Base-by-base conservation (phyloP, 106 monocot genomes). In the Cymbidium sinense region DNA sequence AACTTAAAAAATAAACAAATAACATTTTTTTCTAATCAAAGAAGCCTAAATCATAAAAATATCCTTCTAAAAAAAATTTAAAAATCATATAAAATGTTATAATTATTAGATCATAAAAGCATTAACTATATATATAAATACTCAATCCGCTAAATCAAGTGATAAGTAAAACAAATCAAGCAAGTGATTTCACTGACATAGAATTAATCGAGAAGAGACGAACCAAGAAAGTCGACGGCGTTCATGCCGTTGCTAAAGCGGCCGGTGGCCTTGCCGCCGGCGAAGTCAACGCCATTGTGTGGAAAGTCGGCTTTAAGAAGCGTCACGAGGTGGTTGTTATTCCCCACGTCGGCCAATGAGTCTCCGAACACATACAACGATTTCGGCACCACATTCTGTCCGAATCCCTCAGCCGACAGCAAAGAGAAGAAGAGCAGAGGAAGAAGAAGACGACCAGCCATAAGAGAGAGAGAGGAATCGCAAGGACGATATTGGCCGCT, bases 341-440 rank as follows among this genome's bases (percentile, higher is more conserved):
- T 92, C 10, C 91, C 91, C 2, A 89, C 86, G 74, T 92, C 91
- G 13, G 80, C 91, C 25, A 92, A 76, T 19, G 91, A 92, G 79
- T 92, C 91, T 2, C 91, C 91, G 39, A 92, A 83, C 34, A 89
- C 89, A 43, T 92, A 92, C 80, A 87, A 21, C n/a, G 88, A 89
- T 5, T 79, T 80, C 20, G 76, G 83, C 75, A 25, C 64, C 31
- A 31, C 54, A 65, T 77, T 28, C 21, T 69, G 69, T 7, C 69
- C 69, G 33, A 69, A 34, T 29, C 18, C 34, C 69, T 69, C 34
- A 17, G 18, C 18, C 31, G 33, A 33, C 3, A 34, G 2, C 33
- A 33, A 18, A 69, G 31, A 29, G 17, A 69, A 17, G 69, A 69
- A 31, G 33, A 69, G 5, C 27, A 69, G 0, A 28, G 15, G 33